A percentile compares a stretch with the other conserved stretches of the same genome.
Conservation (phyloP, 1,139 yeast genomes). For the Taphrina confusa region DNA sequence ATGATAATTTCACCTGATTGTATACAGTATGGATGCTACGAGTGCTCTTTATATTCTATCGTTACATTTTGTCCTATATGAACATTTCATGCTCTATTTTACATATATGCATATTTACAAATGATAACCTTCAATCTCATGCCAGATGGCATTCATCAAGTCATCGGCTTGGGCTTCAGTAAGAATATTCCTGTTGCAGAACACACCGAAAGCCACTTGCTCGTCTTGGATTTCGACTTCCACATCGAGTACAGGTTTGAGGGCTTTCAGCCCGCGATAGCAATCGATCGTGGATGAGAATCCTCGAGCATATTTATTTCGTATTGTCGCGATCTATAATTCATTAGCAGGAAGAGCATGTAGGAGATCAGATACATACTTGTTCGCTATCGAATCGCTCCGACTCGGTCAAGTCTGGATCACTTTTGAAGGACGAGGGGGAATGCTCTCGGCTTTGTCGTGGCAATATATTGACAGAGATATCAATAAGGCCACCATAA, state of each 20-base stretch:
- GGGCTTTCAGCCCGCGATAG: background rate
- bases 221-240: slow-evolving; percentile 40
- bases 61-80: no score
- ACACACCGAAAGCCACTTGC: slow-evolving; percentile 39
- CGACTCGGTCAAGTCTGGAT: background rate
- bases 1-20: no score
- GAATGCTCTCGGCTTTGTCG: background rate
- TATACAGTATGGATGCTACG: no score
- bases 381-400: background rate
- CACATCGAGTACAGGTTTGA: slow-evolving; percentile 34
- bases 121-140: background rate
- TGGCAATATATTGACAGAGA: slow-evolving; percentile 20
- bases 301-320: slow-evolving; percentile 6
- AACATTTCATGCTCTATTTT: no score
- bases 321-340: background rate
- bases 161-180: background rate
- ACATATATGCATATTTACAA: background rate
- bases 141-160: slow-evolving; percentile 7
- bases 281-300: background rate
- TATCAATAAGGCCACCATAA: slow-evolving; percentile 19
- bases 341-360: background rate
- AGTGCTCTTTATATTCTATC: no score
- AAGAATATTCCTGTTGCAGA: slow-evolving; percentile 14
- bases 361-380: background rate
- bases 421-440: no score